Conservation (phyloP, 192 early-diverging fungal species). For the Nowakowskiella sp. region DNA sequence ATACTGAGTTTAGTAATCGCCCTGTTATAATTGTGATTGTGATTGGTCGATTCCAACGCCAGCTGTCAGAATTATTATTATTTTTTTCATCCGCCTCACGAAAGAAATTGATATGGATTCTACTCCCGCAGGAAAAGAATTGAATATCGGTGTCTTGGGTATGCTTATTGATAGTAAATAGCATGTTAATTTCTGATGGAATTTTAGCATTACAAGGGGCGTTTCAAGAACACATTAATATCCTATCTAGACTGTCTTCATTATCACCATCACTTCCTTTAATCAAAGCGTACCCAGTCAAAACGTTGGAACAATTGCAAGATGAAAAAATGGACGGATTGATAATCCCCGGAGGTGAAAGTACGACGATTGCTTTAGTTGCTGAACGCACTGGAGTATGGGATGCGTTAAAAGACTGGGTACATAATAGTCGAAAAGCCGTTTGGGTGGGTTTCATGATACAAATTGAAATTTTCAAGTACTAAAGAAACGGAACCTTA, state of each 20-base stretch:
- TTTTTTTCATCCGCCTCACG: no score
- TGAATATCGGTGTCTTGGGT: no score
- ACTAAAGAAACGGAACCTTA: background rate
- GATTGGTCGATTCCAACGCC: no score
- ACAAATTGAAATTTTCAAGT: background rate
- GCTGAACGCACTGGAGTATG: conserved; percentile 78
- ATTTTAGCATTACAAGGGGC: conserved; percentile 90
- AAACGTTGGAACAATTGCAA: conserved; percentile 62
- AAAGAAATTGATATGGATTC: no score
- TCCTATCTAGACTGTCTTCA: conserved; percentile 61
- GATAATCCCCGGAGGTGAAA: conserved; percentile 93
- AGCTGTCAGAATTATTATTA: no score
- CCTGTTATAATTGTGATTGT: no score
- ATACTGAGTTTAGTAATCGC: no score
- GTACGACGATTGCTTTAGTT: conserved; percentile 86
- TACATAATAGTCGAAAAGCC: conserved; percentile 61
- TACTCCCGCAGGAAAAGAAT: no score
- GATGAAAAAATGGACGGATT: conserved; percentile 65
- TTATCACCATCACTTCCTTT: no score
- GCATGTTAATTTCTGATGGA: background rate
- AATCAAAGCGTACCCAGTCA: conserved; percentile 46
- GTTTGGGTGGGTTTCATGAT: conserved; percentile 42
- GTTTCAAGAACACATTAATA: conserved; percentile 83
- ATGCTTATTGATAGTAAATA: no score
- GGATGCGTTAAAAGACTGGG: conserved; percentile 71